Base-by-base conservation (phyloP, 768 basidiomycete species). In the Hygrophorus russula region DNA sequence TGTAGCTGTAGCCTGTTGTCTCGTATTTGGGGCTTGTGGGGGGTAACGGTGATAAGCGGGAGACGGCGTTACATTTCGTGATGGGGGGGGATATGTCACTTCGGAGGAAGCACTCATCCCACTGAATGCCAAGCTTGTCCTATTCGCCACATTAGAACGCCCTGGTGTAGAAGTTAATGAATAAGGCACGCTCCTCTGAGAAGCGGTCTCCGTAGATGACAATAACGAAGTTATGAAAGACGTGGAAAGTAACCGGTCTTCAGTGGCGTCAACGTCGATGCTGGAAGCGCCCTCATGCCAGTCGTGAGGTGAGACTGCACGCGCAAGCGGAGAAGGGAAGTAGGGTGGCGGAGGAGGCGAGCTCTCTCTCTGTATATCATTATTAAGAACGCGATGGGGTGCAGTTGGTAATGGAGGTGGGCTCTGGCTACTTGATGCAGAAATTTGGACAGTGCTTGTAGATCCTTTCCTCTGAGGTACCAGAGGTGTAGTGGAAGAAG, bases 231-330 rank as follows among this genome's bases (percentile, higher is more conserved):
- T 78, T 47, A 80, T 80, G 55, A 80, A 73, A 2, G 75, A 71
- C 2, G 79, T 78, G 6, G 77, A 69, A 15, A 82, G 66, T 35
- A 79, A 59, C 14, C 69, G 65, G 51, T 77, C 73, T 51, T 80
- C 76, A 7, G 67, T 57, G n/a, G 70, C 67, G 57, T 76, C 75
- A 39, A 73, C 65, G 40, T 68, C 69, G 43, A 80, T 72, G 46
- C 65, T 69, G 10, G 76, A 76, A 13, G 74, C 69, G 2, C 73
- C 78, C 53, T 80, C 78, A 46, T 77, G 71, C 75, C 78, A 78
- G 52, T 75, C 73, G 50, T 69, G 60, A 3, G 72, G 65, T 11
- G 74, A 67, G 32, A 63, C 49, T 15, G 55, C 46, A 31, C 46
- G 51, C 13, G 51, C 42, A 5, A 49, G 47, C 17, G 50, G 49